phyloP scores from a whole-genome alignment of 345 rosid species.

The Eucalyptus brandiana region DNA sequence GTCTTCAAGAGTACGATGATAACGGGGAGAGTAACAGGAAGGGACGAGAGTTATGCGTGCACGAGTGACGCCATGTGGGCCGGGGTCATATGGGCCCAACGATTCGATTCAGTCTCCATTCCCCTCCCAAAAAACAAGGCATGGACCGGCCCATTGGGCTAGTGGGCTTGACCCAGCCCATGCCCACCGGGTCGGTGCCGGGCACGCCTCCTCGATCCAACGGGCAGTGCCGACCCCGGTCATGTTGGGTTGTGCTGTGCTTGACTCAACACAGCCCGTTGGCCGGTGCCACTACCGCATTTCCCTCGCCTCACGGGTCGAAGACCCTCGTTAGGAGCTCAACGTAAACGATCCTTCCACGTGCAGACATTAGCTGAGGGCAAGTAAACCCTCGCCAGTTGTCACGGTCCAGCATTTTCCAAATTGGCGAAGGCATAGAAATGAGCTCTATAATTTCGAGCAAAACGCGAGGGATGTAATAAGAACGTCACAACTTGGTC shows the following conservation, averaged over 20 bases:
- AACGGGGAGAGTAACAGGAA: neutral
- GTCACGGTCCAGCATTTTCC: neutral
- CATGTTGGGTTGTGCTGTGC: neutral
- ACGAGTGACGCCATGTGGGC: neutral
- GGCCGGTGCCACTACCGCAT: neutral
- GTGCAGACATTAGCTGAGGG: neutral
- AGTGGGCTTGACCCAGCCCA: neutral
- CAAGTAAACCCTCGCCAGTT: neutral
- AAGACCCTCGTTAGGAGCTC: neutral
- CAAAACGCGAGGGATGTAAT: neutral
- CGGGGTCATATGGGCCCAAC: neutral
- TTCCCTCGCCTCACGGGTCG: neutral
- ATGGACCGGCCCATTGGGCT: neutral
- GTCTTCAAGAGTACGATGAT: neutral
- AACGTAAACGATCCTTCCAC: neutral
- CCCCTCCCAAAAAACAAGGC: neutral
- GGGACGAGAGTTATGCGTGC: rapidly evolving
- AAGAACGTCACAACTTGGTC: neutral
- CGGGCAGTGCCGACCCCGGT: neutral
- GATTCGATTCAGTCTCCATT: neutral
- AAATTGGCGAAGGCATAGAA: rapidly evolving
- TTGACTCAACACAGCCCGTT: neutral
- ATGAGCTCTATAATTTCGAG: rapidly evolving
- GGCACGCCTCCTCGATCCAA: neutral
- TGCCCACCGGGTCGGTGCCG: neutral